phyloP scores from a whole-genome alignment of 305 asterid species.

The Ilex paraguariensis region DNA sequence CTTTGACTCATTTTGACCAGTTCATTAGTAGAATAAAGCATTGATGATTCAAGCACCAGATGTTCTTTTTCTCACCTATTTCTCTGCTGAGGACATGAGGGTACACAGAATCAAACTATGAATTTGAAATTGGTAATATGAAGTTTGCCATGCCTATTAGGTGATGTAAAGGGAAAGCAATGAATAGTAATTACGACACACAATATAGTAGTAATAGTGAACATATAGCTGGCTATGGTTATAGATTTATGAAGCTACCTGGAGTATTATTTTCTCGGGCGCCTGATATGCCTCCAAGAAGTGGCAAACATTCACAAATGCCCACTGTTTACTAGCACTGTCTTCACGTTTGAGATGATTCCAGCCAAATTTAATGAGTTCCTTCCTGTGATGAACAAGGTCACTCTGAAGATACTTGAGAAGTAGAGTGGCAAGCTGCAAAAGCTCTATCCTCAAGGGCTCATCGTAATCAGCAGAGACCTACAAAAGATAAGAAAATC shows the following conservation, averaged over 20 bases:
- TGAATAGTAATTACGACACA: background rate
- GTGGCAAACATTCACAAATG: conserved; percentile 99
- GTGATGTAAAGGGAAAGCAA: background rate
- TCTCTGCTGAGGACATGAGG: too few relatives aligned
- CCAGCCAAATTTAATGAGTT: conserved; percentile 98
- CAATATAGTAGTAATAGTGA: background rate
- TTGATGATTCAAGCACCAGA: too few relatives aligned
- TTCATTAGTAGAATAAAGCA: too few relatives aligned
- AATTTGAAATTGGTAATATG: too few relatives aligned
- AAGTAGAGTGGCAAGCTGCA: conserved; percentile 97
- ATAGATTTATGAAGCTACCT: conserved; percentile 46
- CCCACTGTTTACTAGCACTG: conserved; percentile 99
- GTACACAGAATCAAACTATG: too few relatives aligned
- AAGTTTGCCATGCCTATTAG: background rate
- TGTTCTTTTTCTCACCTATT: too few relatives aligned
- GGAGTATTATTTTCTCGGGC: conserved; percentile 96
- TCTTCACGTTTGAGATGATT: conserved; percentile 99
- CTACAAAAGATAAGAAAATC: conserved; percentile 30
- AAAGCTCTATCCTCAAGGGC: conserved; percentile 98
- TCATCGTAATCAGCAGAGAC: conserved; percentile 95
- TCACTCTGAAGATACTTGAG: conserved; percentile 97
- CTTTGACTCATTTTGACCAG: too few relatives aligned
- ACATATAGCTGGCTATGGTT: background rate
- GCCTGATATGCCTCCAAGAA: conserved; percentile 99
- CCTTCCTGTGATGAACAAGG: conserved; percentile 96